phyloP scores from a whole-genome alignment of 2,329 filamentous ascomycete genomes.

The Claviceps maximensis region DNA sequence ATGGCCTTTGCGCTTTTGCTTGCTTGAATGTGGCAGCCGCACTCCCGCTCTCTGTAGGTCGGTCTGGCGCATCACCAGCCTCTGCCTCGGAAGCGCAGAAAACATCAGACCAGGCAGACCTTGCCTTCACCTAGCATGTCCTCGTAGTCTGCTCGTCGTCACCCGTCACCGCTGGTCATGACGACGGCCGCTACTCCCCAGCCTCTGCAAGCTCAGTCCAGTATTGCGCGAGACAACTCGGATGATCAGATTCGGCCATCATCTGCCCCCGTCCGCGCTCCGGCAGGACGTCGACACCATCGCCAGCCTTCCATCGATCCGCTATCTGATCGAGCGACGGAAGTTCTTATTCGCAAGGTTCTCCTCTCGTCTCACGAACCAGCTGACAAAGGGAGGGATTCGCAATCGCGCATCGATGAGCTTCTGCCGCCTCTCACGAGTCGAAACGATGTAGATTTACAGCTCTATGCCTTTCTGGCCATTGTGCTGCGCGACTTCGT shows the following conservation, averaged over 20 bases:
- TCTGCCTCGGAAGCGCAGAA: not conserved
- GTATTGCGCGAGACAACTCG: slow-evolving; percentile 5
- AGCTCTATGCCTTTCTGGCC: slow-evolving; percentile 85
- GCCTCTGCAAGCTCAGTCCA: slow-evolving; percentile 7
- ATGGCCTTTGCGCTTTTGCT: not conserved
- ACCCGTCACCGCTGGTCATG: slow-evolving; percentile 13
- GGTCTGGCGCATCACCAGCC: not conserved
- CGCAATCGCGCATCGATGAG: slow-evolving; percentile 53
- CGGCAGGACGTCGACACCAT: slow-evolving; percentile 17
- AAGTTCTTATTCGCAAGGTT: slow-evolving; percentile 66
- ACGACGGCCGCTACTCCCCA: slow-evolving; percentile 8
- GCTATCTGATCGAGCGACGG: slow-evolving; percentile 66
- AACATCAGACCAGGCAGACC: not conserved
- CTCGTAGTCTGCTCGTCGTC: not conserved
- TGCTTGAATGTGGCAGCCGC: not conserved
- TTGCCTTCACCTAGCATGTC: slow-evolving; percentile 1
- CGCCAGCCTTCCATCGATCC: slow-evolving; percentile 31
- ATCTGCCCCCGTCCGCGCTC: slow-evolving; percentile 12
- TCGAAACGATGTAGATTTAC: slow-evolving; percentile 83
- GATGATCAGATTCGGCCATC: not conserved
- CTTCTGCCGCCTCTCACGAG: slow-evolving; percentile 84
- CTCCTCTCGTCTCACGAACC: slow-evolving; percentile 67
- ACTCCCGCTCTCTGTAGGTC: not conserved
- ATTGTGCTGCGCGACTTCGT: slow-evolving; percentile 85
- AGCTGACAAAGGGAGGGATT: slow-evolving; percentile 39